Conservation (phyloP, 257 asterid genomes). For the Nicotiana attenuata region DNA sequence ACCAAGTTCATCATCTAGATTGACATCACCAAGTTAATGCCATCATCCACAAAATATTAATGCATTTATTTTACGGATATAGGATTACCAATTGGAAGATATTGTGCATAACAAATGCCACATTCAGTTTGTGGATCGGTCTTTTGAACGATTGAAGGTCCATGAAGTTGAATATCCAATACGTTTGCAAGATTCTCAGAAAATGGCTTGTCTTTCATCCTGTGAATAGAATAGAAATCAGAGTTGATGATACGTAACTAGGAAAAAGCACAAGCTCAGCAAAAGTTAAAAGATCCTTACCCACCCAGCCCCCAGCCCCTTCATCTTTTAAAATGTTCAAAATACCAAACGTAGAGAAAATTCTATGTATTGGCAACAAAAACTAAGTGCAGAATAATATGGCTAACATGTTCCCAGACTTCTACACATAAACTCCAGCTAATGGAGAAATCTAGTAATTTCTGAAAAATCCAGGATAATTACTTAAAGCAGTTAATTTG, state of each 20-base stretch:
- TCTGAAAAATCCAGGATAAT: background rate
- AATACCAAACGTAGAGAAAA: background rate
- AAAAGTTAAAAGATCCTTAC: background rate
- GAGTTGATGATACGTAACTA: background rate
- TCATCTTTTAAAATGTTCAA: background rate
- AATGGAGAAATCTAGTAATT: background rate
- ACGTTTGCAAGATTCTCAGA: conserved; percentile 47
- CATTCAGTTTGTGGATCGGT: conserved; percentile 67
- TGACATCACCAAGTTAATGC: conserved; percentile 19
- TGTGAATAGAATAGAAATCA: conserved; percentile 6
- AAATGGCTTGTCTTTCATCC: conserved; percentile 51
- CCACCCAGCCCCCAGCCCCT: background rate
- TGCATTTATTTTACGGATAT: background rate
- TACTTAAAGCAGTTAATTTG: background rate
- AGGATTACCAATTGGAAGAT: conserved; percentile 65
- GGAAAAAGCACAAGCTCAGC: background rate
- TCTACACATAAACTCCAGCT: background rate
- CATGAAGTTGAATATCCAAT: conserved; percentile 48
- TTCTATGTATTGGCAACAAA: background rate
- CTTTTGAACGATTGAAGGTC: conserved; percentile 38
- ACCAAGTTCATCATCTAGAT: conserved; percentile 77
- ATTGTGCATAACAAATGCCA: conserved; percentile 79
- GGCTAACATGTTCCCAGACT: background rate
- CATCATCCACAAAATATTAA: background rate
- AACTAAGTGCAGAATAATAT: background rate